A percentile compares a stretch with the other conserved stretches of the same genome.
These are phyloP conservation scores for Phytophthora fragariae DNA, from an alignment of 352 stramenopile species.

Conservation along the genomic window DNA sequence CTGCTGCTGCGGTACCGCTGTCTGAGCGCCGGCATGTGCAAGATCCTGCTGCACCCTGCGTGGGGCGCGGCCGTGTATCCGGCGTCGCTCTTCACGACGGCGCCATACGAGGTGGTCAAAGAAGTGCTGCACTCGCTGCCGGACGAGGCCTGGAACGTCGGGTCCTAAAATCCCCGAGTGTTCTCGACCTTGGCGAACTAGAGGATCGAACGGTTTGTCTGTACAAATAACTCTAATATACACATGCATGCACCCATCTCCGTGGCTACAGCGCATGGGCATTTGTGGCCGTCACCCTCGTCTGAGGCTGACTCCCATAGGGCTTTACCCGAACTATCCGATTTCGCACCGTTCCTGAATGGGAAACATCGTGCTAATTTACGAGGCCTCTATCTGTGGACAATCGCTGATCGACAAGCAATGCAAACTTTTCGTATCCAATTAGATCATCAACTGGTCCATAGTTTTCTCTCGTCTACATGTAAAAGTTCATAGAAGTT, in stretches of 20 bases:
- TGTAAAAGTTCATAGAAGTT: too few species aligned
- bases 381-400: too few species aligned
- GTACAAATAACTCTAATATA: slow-evolving; percentile 20
- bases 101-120: slow-evolving; percentile 85
- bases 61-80: slow-evolving; percentile 97
- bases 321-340: neutral
- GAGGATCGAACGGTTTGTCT: neutral
- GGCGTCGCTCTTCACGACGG: slow-evolving; percentile 96
- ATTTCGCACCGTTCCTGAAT: too few species aligned
- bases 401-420: too few species aligned
- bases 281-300: slow-evolving; percentile 9
- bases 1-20: slow-evolving; percentile 86
- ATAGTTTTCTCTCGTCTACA: too few species aligned
- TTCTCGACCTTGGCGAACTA: neutral
- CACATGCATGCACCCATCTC: neutral
- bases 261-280: neutral
- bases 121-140: slow-evolving; percentile 53
- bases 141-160: slow-evolving; percentile 41
- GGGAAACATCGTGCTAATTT: too few species aligned
- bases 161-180: neutral
- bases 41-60: slow-evolving; percentile 95
- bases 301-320: slow-evolving; percentile 5
- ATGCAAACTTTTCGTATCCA: too few species aligned
- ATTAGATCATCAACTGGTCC: too few species aligned
- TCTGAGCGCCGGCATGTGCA: slow-evolving; percentile 94